Evolutionary conservation across 2,329 filamentous ascomycete species (phyloP), one percentile per base, ranked within the genome.

Genomic region (Ophiosphaerella herpotricha): DNA sequence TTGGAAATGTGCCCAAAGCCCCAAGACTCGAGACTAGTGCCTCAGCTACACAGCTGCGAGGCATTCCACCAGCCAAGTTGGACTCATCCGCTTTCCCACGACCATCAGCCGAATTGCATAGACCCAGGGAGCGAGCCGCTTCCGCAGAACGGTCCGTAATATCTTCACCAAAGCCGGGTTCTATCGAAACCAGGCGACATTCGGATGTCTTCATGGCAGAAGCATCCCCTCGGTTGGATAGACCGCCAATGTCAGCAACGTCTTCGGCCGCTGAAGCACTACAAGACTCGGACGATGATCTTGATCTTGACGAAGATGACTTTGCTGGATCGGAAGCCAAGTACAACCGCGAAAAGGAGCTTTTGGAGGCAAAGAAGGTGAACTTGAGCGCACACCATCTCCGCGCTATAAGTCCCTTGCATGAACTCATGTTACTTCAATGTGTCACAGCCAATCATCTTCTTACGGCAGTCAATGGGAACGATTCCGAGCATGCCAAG

Each of bases 301-400:
- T 78, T 44, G 76, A 78, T 54, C 66, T 77, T 9, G 74, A 76
- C 31, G 76, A 80, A 49, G 76, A 67, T 31, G 73, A 78, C 45
- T 74, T 77, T 44, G 75, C 75, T 7, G 71, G 77, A 29, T 73
- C 74, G 16, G 75, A 79, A 60, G 75, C 74, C 5, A 78, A 76
- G 41, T 79, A 77, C 52, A 76, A 77, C 37, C 67, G 73, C 8
- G 72, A 77, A 49, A 78, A 77, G 55, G 66, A 76, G 11, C 66
- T 70, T 41, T 66, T 80, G 5, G 75, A 76, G 54, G 66, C 75
- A 4, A 73, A 75, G 51, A 70, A 74, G 45, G 66, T 76, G 18
- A 76, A 80, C 47, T 55, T 80, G 7, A 77, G 73, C 54, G 66
- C 64, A 12, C 53, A 63, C n/a, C 61, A 75, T 36, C 69, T 77